A percentile compares a stretch with the other conserved stretches of the same genome.
These are phyloP conservation scores for Bipolaris bicolor DNA, from an alignment of 2,329 filamentous ascomycete genomes.

Conservation along the genomic window DNA sequence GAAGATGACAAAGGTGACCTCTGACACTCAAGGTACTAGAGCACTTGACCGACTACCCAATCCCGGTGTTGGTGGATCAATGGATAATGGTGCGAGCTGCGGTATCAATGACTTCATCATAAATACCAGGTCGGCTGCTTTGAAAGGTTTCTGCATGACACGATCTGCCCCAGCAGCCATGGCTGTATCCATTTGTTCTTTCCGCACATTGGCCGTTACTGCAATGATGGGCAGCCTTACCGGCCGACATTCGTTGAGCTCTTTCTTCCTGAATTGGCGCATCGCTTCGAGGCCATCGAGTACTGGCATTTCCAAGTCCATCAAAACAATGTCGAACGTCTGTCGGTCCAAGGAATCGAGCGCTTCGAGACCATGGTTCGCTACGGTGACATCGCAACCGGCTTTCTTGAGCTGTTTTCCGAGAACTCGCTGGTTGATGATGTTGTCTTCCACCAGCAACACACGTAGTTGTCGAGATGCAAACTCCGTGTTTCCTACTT, in stretches of 20 bases:
- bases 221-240: slow-evolving; percentile 44
- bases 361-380: slow-evolving; percentile 49
- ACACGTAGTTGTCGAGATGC: slow-evolving; percentile 30
- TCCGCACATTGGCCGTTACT: slow-evolving; percentile 47
- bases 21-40: slow-evolving; percentile 21
- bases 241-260: slow-evolving; percentile 29
- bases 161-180: slow-evolving; percentile 44
- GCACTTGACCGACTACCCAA: slow-evolving; percentile 15
- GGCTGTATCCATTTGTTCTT: slow-evolving; percentile 45
- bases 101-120: slow-evolving; percentile 45
- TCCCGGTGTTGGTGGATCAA: slow-evolving; percentile 27
- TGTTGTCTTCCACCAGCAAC: slow-evolving; percentile 49
- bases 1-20: slow-evolving; percentile 16
- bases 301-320: slow-evolving; percentile 64
- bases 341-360: slow-evolving; percentile 38
- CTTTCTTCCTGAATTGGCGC: slow-evolving; percentile 54
- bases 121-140: slow-evolving; percentile 41
- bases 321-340: slow-evolving; percentile 44
- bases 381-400: slow-evolving; percentile 37
- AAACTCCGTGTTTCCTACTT: slow-evolving; percentile 2
- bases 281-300: slow-evolving; percentile 55
- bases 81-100: slow-evolving; percentile 22
- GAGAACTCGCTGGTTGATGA: slow-evolving; percentile 49
- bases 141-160: slow-evolving; percentile 48
- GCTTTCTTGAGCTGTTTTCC: slow-evolving; percentile 46